Evolutionary conservation across 176 grass and related monocot species (phyloP), one percentile per base, ranked within the genome.

Genomic region (Cymbopogon citratus): DNA sequence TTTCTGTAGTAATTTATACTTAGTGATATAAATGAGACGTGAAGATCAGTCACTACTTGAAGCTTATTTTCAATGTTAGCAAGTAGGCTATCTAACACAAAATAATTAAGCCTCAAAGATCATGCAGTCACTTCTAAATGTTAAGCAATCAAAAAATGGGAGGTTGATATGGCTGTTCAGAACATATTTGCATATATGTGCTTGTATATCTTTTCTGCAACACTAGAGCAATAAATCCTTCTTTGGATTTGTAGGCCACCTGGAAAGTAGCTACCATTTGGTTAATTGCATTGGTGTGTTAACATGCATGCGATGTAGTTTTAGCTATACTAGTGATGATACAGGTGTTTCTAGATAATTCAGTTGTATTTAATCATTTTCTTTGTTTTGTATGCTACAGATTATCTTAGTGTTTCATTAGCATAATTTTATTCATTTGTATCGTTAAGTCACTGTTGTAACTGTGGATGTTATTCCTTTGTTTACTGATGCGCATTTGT

Each of bases 181-280:
- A 65, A 73, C 54, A 66, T 66, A 80, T 66, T 28, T 80, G 25
- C 77, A 80, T 59, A 31, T 38, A 28, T 23, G n/a, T 29, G 25
- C 24, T 63, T 63, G 7, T 77, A 25, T 19, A 60, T 71, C n/a
- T 39, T 85, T 25, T 57, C 48, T 25, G 14, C 16, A 23, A 12
- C 9, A 25, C 9, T 80, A 38, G 7, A 74, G 9, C 21, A 67
- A 43, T 46, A 48, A 33, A 62, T 60, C 28, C 18, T 77, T 64
- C 6, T 78, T 82, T 56, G 9, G 3, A 2, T 71, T 39, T 56
- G 18, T 72, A 33, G 26, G 35, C 3, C 54, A 54, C 33, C 26
- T 12, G 0, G 24, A 61, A 85, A 62, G 12, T 76, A 16, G 15
- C 16, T 69, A 54, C 40, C 13, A 28, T 46, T 15, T 61, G 10